Evolutionary conservation across 2,329 filamentous ascomycete species (phyloP), one percentile per base, ranked within the genome.

Genomic region (Myriosclerotinia scirpicola): DNA sequence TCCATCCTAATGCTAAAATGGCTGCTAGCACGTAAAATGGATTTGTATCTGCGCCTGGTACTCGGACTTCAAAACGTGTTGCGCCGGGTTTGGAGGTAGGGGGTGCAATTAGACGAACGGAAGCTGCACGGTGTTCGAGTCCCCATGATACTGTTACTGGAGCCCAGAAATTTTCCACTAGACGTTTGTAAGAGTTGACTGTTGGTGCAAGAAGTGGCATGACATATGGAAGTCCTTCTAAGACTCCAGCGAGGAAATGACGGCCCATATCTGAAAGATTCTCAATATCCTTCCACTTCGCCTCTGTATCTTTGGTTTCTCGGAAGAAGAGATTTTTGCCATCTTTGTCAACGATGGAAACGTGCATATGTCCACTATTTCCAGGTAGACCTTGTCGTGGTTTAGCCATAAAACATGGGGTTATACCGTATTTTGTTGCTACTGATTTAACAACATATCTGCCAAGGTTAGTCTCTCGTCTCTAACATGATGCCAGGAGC

Each of bases 161-260:
- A 0, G 95, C 95, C 95, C 95, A 99, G 80, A 97, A 98, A 80
- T 98, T 98, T 81, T 99, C 95, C 2, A 99, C 95, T 0, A 99
- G 85, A 4, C 95, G 89, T 81, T 99, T 99, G 83, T 99, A 99
- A 69, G 92, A 96, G 83, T 99, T 99, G 75, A 99, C 86, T 0
- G 92, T 99, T 0, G 95, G 95, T 0, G 94, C 95, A 15, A 99
- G 83, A 67, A 98, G 83, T 0, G 95, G 95, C 95, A 99, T 99
- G 72, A 98, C 87, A 75, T 97, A 92, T 2, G 95, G 92, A 5
- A 99, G 84, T 17, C 94, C 95, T 34, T 92, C 89, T 0, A 99
- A 84, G 1, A 99, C 79, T 9, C 95, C 95, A 0, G 95, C 95
- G 0, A 99, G 86, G 80, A 99, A 99, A 72, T 98, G 90, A 14